Evolutionary conservation across 164 flowering plant genomes (phyloP).

Genomic region (Aristolochia fimbriata): DNA sequence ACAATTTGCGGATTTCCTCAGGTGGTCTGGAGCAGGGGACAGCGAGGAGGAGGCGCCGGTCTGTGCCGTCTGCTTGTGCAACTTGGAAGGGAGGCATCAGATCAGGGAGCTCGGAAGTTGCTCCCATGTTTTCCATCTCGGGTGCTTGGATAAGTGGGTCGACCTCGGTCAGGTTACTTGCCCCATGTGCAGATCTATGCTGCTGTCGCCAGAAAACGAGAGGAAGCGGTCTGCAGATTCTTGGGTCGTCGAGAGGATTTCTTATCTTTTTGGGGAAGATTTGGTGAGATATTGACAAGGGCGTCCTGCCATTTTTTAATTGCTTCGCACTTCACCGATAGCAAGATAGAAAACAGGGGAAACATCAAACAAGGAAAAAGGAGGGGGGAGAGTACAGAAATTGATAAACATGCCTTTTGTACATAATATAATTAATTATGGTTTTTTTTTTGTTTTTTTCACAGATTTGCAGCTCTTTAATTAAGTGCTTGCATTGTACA

Average conservation of each 20-base stretch:
- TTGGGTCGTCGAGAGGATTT: slow-evolving; percentile 15
- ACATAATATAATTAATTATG: neutral
- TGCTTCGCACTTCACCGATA: neutral
- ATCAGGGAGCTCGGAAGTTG: slow-evolving; percentile 26
- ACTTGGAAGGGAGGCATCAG: slow-evolving; percentile 13
- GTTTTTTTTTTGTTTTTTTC: neutral
- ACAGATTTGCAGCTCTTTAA: neutral
- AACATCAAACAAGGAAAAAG: neutral
- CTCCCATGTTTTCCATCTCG: slow-evolving; percentile 26
- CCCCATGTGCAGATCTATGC: slow-evolving; percentile 23
- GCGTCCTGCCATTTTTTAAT: neutral
- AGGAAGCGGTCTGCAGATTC: slow-evolving; percentile 1
- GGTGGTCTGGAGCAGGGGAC: neutral
- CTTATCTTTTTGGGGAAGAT: slow-evolving; percentile 14
- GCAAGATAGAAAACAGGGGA: neutral
- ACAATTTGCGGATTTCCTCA: neutral
- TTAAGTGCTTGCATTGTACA: neutral
- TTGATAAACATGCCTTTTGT: neutral
- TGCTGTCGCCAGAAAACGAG: slow-evolving; percentile 10
- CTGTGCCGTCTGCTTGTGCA: slow-evolving; percentile 20
- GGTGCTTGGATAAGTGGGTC: slow-evolving; percentile 30
- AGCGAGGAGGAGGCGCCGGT: slow-evolving; percentile 5
- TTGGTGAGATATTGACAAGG: slow-evolving; percentile 12
- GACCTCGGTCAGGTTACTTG: slow-evolving; percentile 24
- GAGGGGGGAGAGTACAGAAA: neutral